Percentiles rank a stretch among this genome's conserved stretches.
Evolutionary conservation across 2,329 filamentous ascomycete genomes (phyloP).

Genomic region (Nigrospora sphaerica): DNA sequence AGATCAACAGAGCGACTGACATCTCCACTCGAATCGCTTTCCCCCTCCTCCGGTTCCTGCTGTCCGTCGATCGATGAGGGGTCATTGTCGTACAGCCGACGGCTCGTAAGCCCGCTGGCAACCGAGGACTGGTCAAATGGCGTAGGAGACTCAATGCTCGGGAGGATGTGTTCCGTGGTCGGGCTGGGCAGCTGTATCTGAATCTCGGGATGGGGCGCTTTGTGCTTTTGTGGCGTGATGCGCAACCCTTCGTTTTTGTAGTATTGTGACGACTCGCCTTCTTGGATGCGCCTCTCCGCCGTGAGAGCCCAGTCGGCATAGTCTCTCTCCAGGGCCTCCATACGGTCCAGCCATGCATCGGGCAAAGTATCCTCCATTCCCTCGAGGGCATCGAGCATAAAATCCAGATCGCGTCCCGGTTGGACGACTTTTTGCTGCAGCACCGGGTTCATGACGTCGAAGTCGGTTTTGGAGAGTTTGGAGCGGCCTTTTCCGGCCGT

Average conservation of each 20-base stretch:
- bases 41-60: slow-evolving; percentile 8
- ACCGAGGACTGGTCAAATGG: slow-evolving; percentile 10
- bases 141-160: slow-evolving; percentile 4
- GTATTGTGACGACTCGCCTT: slow-evolving; percentile 47
- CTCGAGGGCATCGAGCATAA: slow-evolving; percentile 81
- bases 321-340: slow-evolving; percentile 71
- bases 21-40: slow-evolving; percentile 10
- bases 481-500: slow-evolving; percentile 6
- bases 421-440: slow-evolving; percentile 63
- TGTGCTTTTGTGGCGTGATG: slow-evolving; percentile 5
- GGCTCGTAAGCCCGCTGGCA: slow-evolving; percentile 4
- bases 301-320: slow-evolving; percentile 77
- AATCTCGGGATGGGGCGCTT: slow-evolving; percentile 17
- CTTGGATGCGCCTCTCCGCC: slow-evolving; percentile 67
- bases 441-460: slow-evolving; percentile 51
- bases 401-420: slow-evolving; percentile 69
- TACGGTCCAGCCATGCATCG: slow-evolving; percentile 77
- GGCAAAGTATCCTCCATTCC: slow-evolving; percentile 78
- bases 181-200: slow-evolving; percentile 18
- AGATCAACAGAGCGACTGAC: slow-evolving; percentile 1
- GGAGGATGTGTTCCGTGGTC: slow-evolving; percentile 6
- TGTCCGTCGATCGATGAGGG: slow-evolving; percentile 1
- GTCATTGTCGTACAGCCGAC: neutral
- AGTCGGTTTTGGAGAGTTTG: slow-evolving; percentile 35
- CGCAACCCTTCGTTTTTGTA: neutral